phyloP scores from a whole-genome alignment of 345 rosid species.

The Aethionema arabicum region DNA sequence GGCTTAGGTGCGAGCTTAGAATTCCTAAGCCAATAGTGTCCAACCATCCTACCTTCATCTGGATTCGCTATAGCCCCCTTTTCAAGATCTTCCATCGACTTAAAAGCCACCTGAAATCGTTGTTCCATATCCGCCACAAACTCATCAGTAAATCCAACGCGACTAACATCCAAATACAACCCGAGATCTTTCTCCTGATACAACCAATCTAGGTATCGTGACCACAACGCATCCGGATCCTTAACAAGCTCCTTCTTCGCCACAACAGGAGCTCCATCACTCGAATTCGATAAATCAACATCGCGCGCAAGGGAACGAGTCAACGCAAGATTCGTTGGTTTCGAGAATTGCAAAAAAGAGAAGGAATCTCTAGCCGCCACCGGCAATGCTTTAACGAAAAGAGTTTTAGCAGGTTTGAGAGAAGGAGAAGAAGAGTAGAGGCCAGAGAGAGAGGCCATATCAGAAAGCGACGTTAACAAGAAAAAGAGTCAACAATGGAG shows the following conservation, averaged over 20 bases:
- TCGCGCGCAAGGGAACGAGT: constrained; percentile 58
- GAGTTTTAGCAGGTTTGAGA: constrained; percentile 32
- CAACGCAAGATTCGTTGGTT: constrained; percentile 30
- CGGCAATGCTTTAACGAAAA: constrained; percentile 29
- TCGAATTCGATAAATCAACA: constrained; percentile 40
- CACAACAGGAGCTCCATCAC: constrained; percentile 33
- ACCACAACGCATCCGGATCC: constrained; percentile 67
- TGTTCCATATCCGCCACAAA: constrained; percentile 79
- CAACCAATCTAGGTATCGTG: constrained; percentile 84
- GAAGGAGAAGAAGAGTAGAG: constrained; percentile 51
- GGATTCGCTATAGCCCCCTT: constrained; percentile 96
- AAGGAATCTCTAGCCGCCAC: constrained; percentile 38
- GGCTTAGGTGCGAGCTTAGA: constrained; percentile 65
- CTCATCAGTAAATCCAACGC: constrained; percentile 83
- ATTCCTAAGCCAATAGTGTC: constrained; percentile 94
- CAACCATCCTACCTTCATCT: constrained; percentile 98
- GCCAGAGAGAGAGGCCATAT: constrained; percentile 51
- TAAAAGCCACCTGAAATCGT: constrained; percentile 63
- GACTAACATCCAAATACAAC: constrained; percentile 77
- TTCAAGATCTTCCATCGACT: constrained; percentile 80
- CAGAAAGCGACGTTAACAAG: constrained; percentile 39
- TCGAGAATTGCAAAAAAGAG: constrained; percentile 42
- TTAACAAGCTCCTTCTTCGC: constrained; percentile 57
- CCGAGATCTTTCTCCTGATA: constrained; percentile 95
- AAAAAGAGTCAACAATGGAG: constrained; percentile 27